Evolutionary conservation across 768 basidiomycete genomes (phyloP).

Genomic region (Leccinum barrowsii): DNA sequence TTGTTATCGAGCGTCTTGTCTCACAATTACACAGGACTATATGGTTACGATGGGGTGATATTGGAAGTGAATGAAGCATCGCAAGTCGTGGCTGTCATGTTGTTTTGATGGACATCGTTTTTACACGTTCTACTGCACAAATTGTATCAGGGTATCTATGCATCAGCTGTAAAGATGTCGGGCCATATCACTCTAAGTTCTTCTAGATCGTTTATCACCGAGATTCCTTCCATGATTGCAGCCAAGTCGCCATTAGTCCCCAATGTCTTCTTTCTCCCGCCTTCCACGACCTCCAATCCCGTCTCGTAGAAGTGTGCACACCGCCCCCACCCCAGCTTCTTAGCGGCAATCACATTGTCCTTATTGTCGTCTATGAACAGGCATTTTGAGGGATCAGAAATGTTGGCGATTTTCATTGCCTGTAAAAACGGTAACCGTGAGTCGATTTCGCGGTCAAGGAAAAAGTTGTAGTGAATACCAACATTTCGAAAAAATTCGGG

Average conservation of each 20-base stretch:
- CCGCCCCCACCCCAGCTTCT: conserved; percentile 62
- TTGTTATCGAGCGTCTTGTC: background rate
- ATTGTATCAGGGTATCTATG: conserved; percentile 1
- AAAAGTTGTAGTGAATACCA: background rate
- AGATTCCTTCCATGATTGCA: conserved; percentile 43
- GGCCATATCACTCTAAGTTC: conserved; percentile 71
- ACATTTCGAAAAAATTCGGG: conserved; percentile 65
- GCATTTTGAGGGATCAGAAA: conserved; percentile 65
- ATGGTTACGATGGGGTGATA: conserved; percentile 80
- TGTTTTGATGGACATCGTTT: conserved; percentile 46
- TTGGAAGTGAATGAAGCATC: conserved; percentile 76
- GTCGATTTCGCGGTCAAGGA: background rate
- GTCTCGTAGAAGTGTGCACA: conserved; percentile 75
- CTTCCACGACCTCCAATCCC: conserved; percentile 62
- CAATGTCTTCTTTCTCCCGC: conserved; percentile 49
- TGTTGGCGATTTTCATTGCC: conserved; percentile 62
- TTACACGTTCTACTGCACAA: conserved; percentile 1
- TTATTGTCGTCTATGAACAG: conserved; percentile 80
- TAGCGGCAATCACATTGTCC: conserved; percentile 65
- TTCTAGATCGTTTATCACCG: conserved; percentile 55
- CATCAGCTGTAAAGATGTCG: conserved; percentile 51
- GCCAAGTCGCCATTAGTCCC: conserved; percentile 36
- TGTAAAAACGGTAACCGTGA: conserved; percentile 22
- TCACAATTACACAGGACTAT: conserved; percentile 30
- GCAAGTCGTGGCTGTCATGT: conserved; percentile 68